Evolutionary conservation across 257 asterid genomes (phyloP), one percentile per base, ranked within the genome.

Genomic region (Perilla frutescens): DNA sequence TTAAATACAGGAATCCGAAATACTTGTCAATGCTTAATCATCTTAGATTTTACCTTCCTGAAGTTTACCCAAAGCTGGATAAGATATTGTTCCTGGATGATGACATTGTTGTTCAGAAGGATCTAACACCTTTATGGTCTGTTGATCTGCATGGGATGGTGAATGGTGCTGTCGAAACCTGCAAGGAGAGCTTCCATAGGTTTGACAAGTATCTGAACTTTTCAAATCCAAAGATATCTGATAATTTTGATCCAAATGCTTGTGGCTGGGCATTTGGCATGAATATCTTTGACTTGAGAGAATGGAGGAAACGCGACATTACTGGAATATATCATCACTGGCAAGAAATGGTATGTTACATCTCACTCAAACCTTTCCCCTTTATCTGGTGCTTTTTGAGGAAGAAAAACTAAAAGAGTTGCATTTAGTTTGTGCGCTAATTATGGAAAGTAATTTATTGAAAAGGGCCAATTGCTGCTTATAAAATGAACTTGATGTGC

Each of bases 181-280:
- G 96, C 90, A 91, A 91, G 80, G 96, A 84, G 89, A 91, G 96
- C 88, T 91, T 91, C 75, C 96, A 91, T 70, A 85, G 95, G 84
- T 89, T 89, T 79, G 97, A 89, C 75, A 89, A 88, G 81, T 91
- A 91, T 77, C 90, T 91, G 54, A 91, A 91, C 83, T 91, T 91
- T 81, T 87, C 97, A 41, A 89, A 89, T 75, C 96, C 96, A 14
- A 84, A 77, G 83, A 89, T 91, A 81, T 87, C 96, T 37, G 79
- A 84, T 49, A 91, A 85, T 76, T 91, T 91, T 62, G 95, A 91
- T 81, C 93, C 97, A 58, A 77, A 81, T 76, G 90, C 97, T 63
- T 91, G 97, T 81, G 97, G 97, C 37, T 34, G 37, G 37, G 37
- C 37, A 2, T 34, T 2, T 34, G 37, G 37, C 37, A 34, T 34